Evolutionary conservation across 2,329 filamentous ascomycete species (phyloP).

Genomic region (Macrophomina pseudophaseolina): DNA sequence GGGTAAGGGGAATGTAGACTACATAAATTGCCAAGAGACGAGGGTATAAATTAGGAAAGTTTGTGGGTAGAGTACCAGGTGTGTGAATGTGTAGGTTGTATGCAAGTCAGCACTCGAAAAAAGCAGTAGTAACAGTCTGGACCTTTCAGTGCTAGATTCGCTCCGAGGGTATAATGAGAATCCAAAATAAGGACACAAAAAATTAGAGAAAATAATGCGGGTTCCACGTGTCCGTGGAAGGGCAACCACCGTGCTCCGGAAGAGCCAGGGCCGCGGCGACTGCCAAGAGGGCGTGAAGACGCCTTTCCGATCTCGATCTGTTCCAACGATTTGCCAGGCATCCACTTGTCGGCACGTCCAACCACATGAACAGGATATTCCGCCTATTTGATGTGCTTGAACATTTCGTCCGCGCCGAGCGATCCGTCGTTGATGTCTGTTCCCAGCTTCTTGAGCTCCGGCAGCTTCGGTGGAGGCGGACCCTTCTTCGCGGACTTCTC

Average conservation of each 20-base stretch:
- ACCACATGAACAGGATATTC: background rate
- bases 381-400: constrained; percentile 27
- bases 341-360: background rate
- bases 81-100: constrained; percentile 1
- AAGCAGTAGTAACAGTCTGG: constrained; percentile 24
- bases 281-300: constrained; percentile 1
- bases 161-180: constrained; percentile 28
- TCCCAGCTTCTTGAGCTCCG: constrained; percentile 43
- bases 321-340: background rate
- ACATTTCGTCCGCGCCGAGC: constrained; percentile 24
- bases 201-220: constrained; percentile 18
- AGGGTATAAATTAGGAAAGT: constrained; percentile 24
- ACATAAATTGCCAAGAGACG: constrained; percentile 13
- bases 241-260: background rate
- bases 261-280: background rate
- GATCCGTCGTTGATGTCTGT: constrained; percentile 18
- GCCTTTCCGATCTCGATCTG: background rate
- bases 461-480: constrained; percentile 47
- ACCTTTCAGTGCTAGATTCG: constrained; percentile 26
- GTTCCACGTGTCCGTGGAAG: background rate
- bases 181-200: constrained; percentile 25
- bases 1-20: constrained; percentile 15
- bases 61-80: constrained; percentile 17
- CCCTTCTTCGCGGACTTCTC: constrained; percentile 39
- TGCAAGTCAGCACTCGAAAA: constrained; percentile 20